These are phyloP conservation scores for Penicillium digitatum DNA, from an alignment of 2,329 filamentous ascomycete species.

Conservation along the genomic window DNA sequence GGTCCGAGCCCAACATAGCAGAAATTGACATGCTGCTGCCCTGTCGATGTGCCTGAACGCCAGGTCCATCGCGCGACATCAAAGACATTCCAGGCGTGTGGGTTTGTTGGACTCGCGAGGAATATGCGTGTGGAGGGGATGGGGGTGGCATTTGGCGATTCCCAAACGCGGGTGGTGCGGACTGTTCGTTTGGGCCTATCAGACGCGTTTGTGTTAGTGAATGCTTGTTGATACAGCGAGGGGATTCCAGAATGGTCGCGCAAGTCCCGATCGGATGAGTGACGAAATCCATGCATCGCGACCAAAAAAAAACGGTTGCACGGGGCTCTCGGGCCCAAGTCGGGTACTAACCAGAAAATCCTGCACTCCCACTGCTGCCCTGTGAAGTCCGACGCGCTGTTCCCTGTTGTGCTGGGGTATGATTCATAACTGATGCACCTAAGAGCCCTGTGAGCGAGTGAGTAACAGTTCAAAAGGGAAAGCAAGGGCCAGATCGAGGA, in stretches of 20 bases:
- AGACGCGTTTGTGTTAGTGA: slow-evolving; percentile 3
- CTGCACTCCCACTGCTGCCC: slow-evolving; percentile 37
- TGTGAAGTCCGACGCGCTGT: slow-evolving; percentile 34
- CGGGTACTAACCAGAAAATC: slow-evolving; percentile 36
- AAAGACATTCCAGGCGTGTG: slow-evolving; percentile 39
- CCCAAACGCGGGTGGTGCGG: slow-evolving; percentile 34
- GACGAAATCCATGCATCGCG: slow-evolving; percentile 3
- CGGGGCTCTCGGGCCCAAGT: slow-evolving; percentile 14
- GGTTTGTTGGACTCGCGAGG: slow-evolving; percentile 40
- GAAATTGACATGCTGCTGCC: slow-evolving; percentile 69
- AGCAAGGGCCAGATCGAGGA: slow-evolving; percentile 17
- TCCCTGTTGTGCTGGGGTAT: slow-evolving; percentile 28
- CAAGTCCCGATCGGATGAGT: background rate
- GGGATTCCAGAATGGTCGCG: background rate
- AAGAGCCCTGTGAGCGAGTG: slow-evolving; percentile 13
- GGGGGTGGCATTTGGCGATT: slow-evolving; percentile 50
- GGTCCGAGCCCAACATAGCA: slow-evolving; percentile 61
- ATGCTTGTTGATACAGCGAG: background rate
- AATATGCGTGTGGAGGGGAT: slow-evolving; percentile 48
- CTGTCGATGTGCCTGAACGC: slow-evolving; percentile 51
- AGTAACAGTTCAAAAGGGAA: slow-evolving; percentile 22
- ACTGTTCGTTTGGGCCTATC: slow-evolving; percentile 31
- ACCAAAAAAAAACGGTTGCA: slow-evolving; percentile 3
- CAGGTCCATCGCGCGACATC: slow-evolving; percentile 54
- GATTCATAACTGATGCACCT: slow-evolving; percentile 36